Evolutionary conservation across 768 basidiomycete species (phyloP), one percentile per base, ranked within the genome.

Genomic region (Podaxis mareebaensis): DNA sequence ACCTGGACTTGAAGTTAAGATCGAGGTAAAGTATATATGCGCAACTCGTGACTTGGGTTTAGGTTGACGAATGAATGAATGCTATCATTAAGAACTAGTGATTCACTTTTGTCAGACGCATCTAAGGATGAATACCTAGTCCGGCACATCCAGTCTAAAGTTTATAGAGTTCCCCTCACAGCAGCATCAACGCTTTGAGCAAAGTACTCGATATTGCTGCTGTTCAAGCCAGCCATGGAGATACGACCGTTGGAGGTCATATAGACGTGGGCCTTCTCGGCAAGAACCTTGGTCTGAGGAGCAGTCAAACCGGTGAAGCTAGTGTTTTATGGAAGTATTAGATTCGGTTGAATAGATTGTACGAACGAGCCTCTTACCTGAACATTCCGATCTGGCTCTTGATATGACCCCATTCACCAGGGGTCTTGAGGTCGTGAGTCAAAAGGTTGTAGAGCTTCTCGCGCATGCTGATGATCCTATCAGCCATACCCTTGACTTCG

Each of bases 341-440:
- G 48, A 17, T 8, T 46, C 20, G 33, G 2, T 33, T 10, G 17
- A 17, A 42, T 5, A 55, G 33, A 39, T 48, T 24, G 51, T 24
- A 51, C 24, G 22, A 58, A n/a, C 15, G 55, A 63, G 58, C 28
- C 22, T 70, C 81, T 65, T 74, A 95, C 95, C 93, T 94, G 83
- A 96, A 96, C 95, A 98, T 96, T 75, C 96, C 96, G 66, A 95
- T 96, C 74, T 98, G 95, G 72, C 87, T 88, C 77, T 92, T 93
- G 77, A 99, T 93, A 75, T 98, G 96, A 8, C 85, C 83, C 97
- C 97, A 99, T 63, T 91, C 86, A 6, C 96, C 96, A 15, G 97
- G 97, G 38, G 96, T 99, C 74, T 90, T 87, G 66, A 91, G 78
- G 66, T 89, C 87, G 65, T 92, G 78, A 38, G 88, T 89, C 66